phyloP scores from a whole-genome alignment of 805 yeast genomes.

The Candida boleticola region DNA sequence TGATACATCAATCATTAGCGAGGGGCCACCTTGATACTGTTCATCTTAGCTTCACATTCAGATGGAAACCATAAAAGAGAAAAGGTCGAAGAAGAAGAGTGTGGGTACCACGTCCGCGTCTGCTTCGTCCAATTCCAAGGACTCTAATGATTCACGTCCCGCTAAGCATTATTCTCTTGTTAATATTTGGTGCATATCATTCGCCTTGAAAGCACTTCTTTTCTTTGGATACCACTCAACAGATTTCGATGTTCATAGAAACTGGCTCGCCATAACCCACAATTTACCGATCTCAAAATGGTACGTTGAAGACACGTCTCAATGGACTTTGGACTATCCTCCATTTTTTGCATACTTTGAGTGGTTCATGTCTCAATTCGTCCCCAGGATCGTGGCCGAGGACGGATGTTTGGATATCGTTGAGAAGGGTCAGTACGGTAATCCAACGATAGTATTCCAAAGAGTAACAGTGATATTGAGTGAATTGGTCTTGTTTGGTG shows the following conservation, averaged over 20 bases:
- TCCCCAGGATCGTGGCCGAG: conserved; percentile 55
- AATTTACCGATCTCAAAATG: conserved; percentile 71
- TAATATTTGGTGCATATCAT: conserved; percentile 36
- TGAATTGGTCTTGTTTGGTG: conserved; percentile 67
- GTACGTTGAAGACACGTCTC: conserved; percentile 76
- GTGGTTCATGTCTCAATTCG: conserved; percentile 70
- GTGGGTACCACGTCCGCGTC: neutral
- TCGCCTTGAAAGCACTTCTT: conserved; percentile 33
- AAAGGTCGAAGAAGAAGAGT: conserved; percentile 4
- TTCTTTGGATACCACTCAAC: conserved; percentile 81
- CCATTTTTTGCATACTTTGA: conserved; percentile 98
- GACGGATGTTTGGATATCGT: conserved; percentile 82
- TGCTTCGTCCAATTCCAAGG: neutral
- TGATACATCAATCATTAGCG: no score
- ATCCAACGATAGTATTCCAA: conserved; percentile 82
- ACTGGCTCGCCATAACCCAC: conserved; percentile 92
- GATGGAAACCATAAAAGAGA: neutral
- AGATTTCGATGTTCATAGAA: conserved; percentile 95
- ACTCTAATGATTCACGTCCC: neutral
- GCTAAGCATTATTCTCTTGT: conserved; percentile 21
- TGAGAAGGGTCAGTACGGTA: conserved; percentile 62
- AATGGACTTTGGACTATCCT: conserved; percentile 97
- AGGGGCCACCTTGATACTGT: no score
- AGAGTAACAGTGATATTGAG: conserved; percentile 74
- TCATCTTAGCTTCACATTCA: no score